Base-by-base conservation (phyloP, 2,329 filamentous ascomycete species). In the Aspergillus japonicus region DNA sequence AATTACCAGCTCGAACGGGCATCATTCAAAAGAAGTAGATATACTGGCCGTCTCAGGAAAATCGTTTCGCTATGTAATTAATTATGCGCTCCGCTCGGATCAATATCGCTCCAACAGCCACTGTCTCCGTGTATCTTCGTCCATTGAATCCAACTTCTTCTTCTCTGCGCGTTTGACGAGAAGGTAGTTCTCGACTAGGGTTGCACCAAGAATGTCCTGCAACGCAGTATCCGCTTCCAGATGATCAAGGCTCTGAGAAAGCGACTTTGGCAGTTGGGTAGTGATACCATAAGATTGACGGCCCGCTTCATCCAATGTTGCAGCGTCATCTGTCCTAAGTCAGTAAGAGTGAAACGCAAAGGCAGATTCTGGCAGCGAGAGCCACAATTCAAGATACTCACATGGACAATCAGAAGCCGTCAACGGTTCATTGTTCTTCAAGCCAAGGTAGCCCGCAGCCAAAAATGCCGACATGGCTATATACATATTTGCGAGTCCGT, bases 401-500 rank as follows among this genome's bases (percentile, higher is more conserved):
- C 71, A 67, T 35, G 57, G 50, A 60, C 75, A 78, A 57, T 78
- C 74, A 53, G 71, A 65, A 33, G 69, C 57, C 2, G 64, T 68
- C 23, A 78, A 63, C 3, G 63, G 53, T 29, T 64, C 52, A 1
- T 66, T 62, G 29, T 65, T 57, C 6, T 68, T 60, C 2, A 91
- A 65, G 0, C 89, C 89, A 1, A 81, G 62, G 0, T 83, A 74
- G 0, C 89, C 89, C 0, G 85, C 84, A 0, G 80, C 81, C 0
- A 92, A 69, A 0, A 92, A 70, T 0, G 85, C 86, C 0, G 83
- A 81, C 19, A 90, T 72, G 0, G 85, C 88, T 1, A 96, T 74
- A 70, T 95, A 96, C 56, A 87, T 85, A 69, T 96, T 96, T 3
- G 90, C 89, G 19, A 92, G 75, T 0, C 91, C 91, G 68, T 96